Base-by-base conservation (phyloP, 208 protist genomes). In the Trypanosoma lewisi region DNA sequence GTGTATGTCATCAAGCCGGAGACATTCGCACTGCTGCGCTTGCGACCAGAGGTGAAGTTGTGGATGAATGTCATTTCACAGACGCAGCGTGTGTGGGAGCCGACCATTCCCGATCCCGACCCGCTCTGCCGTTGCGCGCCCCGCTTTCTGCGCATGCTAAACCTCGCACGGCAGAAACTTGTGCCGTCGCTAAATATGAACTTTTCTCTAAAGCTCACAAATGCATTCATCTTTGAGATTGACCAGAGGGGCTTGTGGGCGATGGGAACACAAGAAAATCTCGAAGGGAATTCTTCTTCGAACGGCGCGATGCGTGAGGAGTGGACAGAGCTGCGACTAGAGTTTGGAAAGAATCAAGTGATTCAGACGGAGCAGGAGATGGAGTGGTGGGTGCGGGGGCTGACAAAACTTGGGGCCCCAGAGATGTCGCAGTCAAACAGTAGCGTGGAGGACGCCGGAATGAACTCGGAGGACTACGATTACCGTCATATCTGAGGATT, bases 141-240 rank as follows among this genome's bases (percentile, higher is more conserved):
- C 33, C 85, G 88, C 27, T 92, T 95, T 33, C 83, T 91, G 17
- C 67, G 73, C 25, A 95, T 92, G 85, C 76, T 95, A 27, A 95
- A 95, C 63, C 64, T 91, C 8, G 80, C 83, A 7, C 77, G 88
- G 39, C 77, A 87, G 73, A 95, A 95, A 68, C 74, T 95, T 1
- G 85, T 95, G 19, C 78, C 88, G 8, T 92, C 88, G 41, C 78
- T 95, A 36, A 95, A 95, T 62, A 90, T 95, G 73, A 95, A 95
- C 78, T 95, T 80, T 72, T 84, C 75, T 25, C 71, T 95, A 31
- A 89, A 89, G 76, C 79, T 95, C 21, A 91, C 85, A 4, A 95
- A 95, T 44, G 84, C 83, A 12, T 95, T 95, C 70, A 67, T 95
- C 11, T 95, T 91, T 60, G 88, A 86, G 45, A 75, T 95, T 17